Evolutionary conservation across 148 eudicot species (phyloP).

Genomic region (Diospyros kaki): DNA sequence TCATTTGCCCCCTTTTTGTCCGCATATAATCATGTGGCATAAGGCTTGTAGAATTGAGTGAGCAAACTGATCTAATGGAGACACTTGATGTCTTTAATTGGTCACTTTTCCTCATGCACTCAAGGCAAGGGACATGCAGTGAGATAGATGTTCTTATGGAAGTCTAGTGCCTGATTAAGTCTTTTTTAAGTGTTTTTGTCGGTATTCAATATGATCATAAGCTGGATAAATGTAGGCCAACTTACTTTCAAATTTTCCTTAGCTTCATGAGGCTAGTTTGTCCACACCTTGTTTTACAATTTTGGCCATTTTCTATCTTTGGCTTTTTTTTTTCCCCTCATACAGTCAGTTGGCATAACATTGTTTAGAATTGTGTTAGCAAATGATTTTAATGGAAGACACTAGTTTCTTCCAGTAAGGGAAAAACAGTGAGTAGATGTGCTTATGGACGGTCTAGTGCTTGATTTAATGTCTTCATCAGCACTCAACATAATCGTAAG

Average conservation of each 20-base stretch:
- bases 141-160: constrained; percentile 20
- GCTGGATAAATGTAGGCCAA: constrained; percentile 8
- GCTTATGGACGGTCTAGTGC: constrained; percentile 29
- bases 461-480: constrained; percentile 6
- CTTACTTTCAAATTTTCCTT: too few species aligned
- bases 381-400: not conserved
- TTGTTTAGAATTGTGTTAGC: too few species aligned
- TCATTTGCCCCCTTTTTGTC: not conserved
- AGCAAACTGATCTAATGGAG: not conserved
- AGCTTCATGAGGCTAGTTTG: too few species aligned
- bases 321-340: not conserved
- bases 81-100: too few species aligned
- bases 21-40: not conserved
- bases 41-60: not conserved
- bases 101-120: too few species aligned
- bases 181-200: not conserved
- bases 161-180: constrained; percentile 20
- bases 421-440: constrained; percentile 2
- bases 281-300: too few species aligned
- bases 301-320: not conserved
- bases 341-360: not conserved
- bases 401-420: not conserved
- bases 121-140: not conserved
- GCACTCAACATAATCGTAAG: constrained; percentile 23
- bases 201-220: constrained; percentile 22